Conservation (phyloP, 2,329 filamentous ascomycete species). For the Ceratocystis cacaofunesta region DNA sequence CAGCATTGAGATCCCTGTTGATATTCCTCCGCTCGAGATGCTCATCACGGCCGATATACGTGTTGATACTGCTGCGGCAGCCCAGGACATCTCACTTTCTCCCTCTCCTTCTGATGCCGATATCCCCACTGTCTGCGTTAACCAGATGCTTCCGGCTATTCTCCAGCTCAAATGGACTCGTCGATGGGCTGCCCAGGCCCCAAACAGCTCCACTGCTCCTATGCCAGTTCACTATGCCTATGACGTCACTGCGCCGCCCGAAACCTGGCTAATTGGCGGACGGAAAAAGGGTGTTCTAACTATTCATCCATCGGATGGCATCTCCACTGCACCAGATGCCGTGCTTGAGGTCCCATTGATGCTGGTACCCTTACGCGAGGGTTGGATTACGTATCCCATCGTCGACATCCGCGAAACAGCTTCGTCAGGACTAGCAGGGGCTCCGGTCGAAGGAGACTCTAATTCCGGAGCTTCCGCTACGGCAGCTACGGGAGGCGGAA, state of each 20-base stretch:
- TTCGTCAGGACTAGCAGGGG: slow-evolving; percentile 21
- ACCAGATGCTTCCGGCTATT: slow-evolving; percentile 49
- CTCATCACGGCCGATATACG: slow-evolving; percentile 64
- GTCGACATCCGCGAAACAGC: slow-evolving; percentile 60
- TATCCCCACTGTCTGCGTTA: slow-evolving; percentile 37
- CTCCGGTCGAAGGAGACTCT: slow-evolving; percentile 30
- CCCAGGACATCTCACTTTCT: slow-evolving; percentile 21
- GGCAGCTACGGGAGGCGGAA: slow-evolving; percentile 19
- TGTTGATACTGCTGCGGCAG: slow-evolving; percentile 26
- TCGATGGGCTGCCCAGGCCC: slow-evolving; percentile 39
- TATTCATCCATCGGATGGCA: slow-evolving; percentile 28
- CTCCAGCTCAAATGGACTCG: slow-evolving; percentile 49
- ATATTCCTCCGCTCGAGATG: slow-evolving; percentile 69
- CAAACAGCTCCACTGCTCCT: slow-evolving; percentile 19
- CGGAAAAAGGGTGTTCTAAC: slow-evolving; percentile 65
- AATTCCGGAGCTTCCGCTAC: slow-evolving; percentile 17
- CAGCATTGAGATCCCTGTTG: slow-evolving; percentile 75
- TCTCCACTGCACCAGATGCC: slow-evolving; percentile 4
- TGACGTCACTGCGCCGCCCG: slow-evolving; percentile 58
- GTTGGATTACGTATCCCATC: slow-evolving; percentile 60
- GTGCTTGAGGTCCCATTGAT: slow-evolving; percentile 44
- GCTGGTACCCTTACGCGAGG: slow-evolving; percentile 65
- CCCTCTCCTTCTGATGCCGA: background rate
- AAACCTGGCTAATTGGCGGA: slow-evolving; percentile 76
- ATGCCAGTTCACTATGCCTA: slow-evolving; percentile 49